Evolutionary conservation across 805 yeast genomes (phyloP), one percentile per base, ranked within the genome.

Genomic region (Pichia thaimueangensis): DNA sequence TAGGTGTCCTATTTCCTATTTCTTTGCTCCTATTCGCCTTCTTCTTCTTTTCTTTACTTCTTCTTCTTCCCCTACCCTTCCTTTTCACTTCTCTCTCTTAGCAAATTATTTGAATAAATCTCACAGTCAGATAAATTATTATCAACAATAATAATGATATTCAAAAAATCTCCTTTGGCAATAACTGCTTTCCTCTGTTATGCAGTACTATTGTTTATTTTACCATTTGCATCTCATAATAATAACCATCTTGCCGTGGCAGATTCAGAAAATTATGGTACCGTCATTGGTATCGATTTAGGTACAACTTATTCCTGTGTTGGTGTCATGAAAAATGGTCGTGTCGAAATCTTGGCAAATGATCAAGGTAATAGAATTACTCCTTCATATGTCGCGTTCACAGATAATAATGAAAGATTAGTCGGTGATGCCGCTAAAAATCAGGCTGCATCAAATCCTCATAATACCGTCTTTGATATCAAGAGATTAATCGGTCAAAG

Each of bases 351-450:
- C 61, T 80, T 89, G 59, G 96, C 97, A 58, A 89, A 89, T 63
- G 96, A 89, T 67, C 97, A 91, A 73, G 97, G 97, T 74, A 89
- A 91, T 77, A 85, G 97, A 75, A 91, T 95, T 49, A 89, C 97
- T 16, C 97, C 97, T 29, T 88, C 97, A 28, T 89, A 85, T 64
- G 97, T 91, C 49, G 96, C 95, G 40, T 89, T 89, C 78, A 87
- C 95, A 24, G 96, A 87, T 62, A 43, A 43, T 23, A 76, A 89
- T 31, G 97, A 91, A 72, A 83, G 96, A 71, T 75, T 88, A 59
- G 88, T 88, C 57, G 96, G 96, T 68, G 96, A 88, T 70, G 95
- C 97, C 55, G 97, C 97, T 48, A 91, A 91, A 80, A 89, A 91
- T 70, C 97, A 91, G 73, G 96, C 96, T 44, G 96, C 97, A 53